A percentile compares a stretch with the other conserved stretches of the same genome.
These are phyloP conservation scores for Trypanosoma scelopori DNA, from an alignment of 208 protist genomes.

Conservation along the genomic window DNA sequence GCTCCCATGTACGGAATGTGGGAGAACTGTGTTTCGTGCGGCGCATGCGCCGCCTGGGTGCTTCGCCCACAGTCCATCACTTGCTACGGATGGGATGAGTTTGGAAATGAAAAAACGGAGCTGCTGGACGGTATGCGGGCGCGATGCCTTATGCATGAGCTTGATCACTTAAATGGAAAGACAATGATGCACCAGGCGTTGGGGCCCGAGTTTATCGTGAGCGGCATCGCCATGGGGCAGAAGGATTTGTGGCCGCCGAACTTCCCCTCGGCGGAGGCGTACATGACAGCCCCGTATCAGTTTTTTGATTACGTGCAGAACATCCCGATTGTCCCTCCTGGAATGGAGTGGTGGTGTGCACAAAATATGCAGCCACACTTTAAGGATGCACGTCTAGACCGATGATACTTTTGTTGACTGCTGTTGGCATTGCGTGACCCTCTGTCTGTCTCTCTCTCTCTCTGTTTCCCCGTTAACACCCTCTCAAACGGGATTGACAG, in stretches of 20 bases:
- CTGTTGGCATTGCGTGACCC: not conserved
- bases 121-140: constrained; percentile 84
- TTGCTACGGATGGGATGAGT: constrained; percentile 64
- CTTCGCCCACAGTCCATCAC: constrained; percentile 80
- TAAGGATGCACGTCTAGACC: constrained; percentile 39
- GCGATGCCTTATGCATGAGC: constrained; percentile 87
- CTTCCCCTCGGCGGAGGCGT: constrained; percentile 87
- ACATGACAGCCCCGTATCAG: constrained; percentile 60
- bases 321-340: constrained; percentile 61
- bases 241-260: constrained; percentile 79
- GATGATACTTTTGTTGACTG: constrained; percentile 11
- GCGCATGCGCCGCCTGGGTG: constrained; percentile 71
- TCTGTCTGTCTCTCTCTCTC: not conserved
- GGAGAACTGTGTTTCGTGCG: constrained; percentile 90
- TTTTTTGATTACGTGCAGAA: constrained; percentile 91
- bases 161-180: constrained; percentile 84
- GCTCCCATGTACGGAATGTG: constrained; percentile 93
- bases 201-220: constrained; percentile 83
- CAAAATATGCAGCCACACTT: constrained; percentile 54
- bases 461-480: constrained; percentile 6
- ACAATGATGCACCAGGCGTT: constrained; percentile 79
- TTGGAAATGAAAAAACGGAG: constrained; percentile 73
- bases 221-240: constrained; percentile 69
- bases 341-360: constrained; percentile 83
- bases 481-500: not conserved